These are phyloP conservation scores for Epicoccum nigrum DNA, from an alignment of 2,329 filamentous ascomycete species.

Conservation along the genomic window DNA sequence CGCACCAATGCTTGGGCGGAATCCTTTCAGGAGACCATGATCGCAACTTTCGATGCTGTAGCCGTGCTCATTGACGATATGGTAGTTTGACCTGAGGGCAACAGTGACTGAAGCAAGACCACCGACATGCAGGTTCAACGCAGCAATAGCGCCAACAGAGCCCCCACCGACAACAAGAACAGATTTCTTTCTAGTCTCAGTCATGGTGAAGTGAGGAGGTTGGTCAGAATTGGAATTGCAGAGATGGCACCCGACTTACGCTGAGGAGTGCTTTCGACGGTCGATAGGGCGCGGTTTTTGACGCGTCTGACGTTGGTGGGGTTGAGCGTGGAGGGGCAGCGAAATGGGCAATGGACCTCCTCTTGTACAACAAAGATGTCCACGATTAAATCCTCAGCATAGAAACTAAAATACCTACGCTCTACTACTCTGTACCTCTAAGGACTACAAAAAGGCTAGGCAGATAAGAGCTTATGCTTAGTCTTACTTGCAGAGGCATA, in stretches of 20 bases:
- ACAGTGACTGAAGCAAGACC: slow-evolving; percentile 60
- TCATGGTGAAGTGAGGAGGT: slow-evolving; percentile 23
- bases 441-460: too few relatives aligned
- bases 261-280: neutral
- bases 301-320: slow-evolving; percentile 22
- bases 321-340: slow-evolving; percentile 31
- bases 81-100: slow-evolving; percentile 64
- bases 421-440: too few relatives aligned
- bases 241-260: slow-evolving; percentile 5
- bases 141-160: slow-evolving; percentile 63
- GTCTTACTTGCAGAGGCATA: too few relatives aligned
- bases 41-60: slow-evolving; percentile 63
- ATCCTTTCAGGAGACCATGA: slow-evolving; percentile 58
- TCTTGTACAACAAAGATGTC: too few relatives aligned
- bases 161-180: slow-evolving; percentile 63
- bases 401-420: too few relatives aligned
- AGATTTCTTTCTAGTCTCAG: slow-evolving; percentile 33
- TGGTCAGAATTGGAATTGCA: neutral
- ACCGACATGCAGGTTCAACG: slow-evolving; percentile 60
- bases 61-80: slow-evolving; percentile 54
- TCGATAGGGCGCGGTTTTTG: slow-evolving; percentile 14
- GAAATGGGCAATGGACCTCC: slow-evolving; percentile 14
- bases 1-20: slow-evolving; percentile 55
- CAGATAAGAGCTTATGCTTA: too few relatives aligned
- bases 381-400: too few relatives aligned